Base-by-base conservation (phyloP, 768 basidiomycete species). In the Agaricus bisporus region DNA sequence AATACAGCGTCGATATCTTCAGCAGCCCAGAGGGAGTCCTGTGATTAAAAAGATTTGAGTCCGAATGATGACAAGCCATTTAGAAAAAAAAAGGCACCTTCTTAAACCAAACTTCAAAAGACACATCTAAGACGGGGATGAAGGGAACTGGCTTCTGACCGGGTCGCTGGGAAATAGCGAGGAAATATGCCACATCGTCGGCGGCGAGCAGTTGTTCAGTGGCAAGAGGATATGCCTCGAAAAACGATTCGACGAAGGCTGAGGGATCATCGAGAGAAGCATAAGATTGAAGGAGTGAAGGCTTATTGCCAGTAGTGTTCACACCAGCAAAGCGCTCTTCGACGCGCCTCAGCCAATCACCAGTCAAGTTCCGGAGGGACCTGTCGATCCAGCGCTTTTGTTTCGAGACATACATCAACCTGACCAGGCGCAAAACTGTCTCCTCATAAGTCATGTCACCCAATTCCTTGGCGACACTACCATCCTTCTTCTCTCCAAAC, bases 381-480 rank as follows among this genome's bases (percentile, higher is more conserved):
- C 83, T 61, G 63, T 99, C 97, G 63, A 98, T 80, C 97, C 97
- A 98, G 44, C 97, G 87, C 54, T 78, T 77, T 73, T 98, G 83
- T 62, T 97, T 91, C 41, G 84, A 66, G 58, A 98, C 91, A 65
- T 88, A 98, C 93, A 98, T 98, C 61, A 99, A 74, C 39, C 90
- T 77, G 49, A 98, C 77, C 87, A 98, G 88, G 55, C 95, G 83
- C 56, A 92, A 77, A 3, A 89, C 88, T 32, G 89, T 86, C 67
- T 98, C 97, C 73, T 98, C 94, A 69, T 99, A 99, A 11, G 95
- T 98, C 97, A 99, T 98, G 63, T 97, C 92, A 25, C 85, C 81
- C 47, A 99, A 76, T 66, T 95, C 92, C 52, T 83, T 82, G 36
- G 89, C 91, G 58, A 91, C 81, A 17, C 69, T 77, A 0, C 84